phyloP scores from a whole-genome alignment of 768 basidiomycete species.

The Fistulinella prunicolor region DNA sequence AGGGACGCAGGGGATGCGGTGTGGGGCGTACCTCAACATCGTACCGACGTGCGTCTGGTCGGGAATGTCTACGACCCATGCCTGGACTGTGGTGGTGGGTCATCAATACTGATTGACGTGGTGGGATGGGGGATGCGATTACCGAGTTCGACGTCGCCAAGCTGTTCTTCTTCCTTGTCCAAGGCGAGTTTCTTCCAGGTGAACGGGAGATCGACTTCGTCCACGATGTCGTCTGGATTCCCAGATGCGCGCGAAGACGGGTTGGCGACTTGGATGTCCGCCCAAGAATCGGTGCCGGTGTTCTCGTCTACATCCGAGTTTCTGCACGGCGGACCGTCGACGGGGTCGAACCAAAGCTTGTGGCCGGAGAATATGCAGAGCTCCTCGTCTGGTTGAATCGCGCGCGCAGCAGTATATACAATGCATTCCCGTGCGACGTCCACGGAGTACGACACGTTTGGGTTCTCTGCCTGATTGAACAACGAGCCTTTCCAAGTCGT shows the following conservation, averaged over 20 bases:
- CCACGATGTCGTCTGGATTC: conserved; percentile 46
- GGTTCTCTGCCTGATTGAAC: conserved; percentile 71
- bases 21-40: conserved; percentile 58
- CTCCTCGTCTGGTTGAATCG: conserved; percentile 62
- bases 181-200: conserved; percentile 54
- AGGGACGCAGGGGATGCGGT: background rate
- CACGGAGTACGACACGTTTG: conserved; percentile 67
- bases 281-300: conserved; percentile 9
- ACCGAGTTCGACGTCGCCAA: conserved; percentile 47
- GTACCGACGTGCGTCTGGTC: conserved; percentile 55
- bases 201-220: conserved; percentile 66
- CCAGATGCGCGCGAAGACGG: conserved; percentile 37
- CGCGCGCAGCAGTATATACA: conserved; percentile 53
- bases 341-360: conserved; percentile 59
- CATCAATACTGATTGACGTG: background rate
- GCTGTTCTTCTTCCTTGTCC: conserved; percentile 58
- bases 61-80: conserved; percentile 76
- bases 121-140: too few relatives aligned
- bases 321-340: conserved; percentile 17
- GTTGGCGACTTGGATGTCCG: conserved; percentile 7
- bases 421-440: conserved; percentile 57
- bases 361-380: conserved; percentile 77
- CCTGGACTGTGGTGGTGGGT: conserved; percentile 47
- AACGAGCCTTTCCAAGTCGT: conserved; percentile 67
- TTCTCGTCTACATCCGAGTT: background rate